These are phyloP conservation scores for Medicago ruthenica DNA, from an alignment of 306 rosid species.

Conservation along the genomic window DNA sequence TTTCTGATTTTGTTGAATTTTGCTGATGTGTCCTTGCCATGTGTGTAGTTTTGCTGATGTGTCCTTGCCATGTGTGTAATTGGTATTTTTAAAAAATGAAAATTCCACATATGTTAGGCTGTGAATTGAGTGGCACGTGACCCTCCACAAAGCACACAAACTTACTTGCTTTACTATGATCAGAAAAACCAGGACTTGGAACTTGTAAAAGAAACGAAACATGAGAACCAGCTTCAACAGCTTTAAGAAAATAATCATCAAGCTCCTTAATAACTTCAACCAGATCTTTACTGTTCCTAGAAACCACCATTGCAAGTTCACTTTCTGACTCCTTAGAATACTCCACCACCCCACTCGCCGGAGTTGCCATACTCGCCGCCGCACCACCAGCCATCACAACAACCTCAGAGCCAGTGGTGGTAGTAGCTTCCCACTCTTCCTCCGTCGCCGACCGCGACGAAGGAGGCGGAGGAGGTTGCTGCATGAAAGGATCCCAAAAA, in stretches of 20 bases:
- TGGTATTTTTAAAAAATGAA: too few species aligned
- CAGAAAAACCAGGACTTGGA: conserved; percentile 65
- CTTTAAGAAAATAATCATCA: conserved; percentile 86
- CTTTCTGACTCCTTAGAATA: conserved; percentile 67
- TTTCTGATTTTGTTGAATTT: too few species aligned
- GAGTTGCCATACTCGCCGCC: conserved; percentile 64
- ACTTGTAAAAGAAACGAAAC: conserved; percentile 79
- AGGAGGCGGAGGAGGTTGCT: conserved; percentile 47
- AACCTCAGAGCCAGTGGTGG: conserved; percentile 68
- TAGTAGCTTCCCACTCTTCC: conserved; percentile 85
- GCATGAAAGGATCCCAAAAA: conserved; percentile 97
- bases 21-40: too few species aligned
- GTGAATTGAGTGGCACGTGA: too few species aligned
- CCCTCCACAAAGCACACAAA: too few species aligned
- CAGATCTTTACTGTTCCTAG: conserved; percentile 78
- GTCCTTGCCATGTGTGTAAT: too few species aligned
- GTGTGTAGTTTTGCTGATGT: too few species aligned
- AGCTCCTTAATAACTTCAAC: conserved; percentile 87
- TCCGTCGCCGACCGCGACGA: conserved; percentile 67
- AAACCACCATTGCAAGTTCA: conserved; percentile 87
- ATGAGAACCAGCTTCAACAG: conserved; percentile 83
- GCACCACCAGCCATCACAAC: conserved; percentile 54
- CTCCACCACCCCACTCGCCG: conserved; percentile 62
- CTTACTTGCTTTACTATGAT: conserved; percentile 70
- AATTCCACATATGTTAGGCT: too few species aligned